These are phyloP conservation scores for Botrytis deweyae DNA, from an alignment of 2,329 filamentous ascomycete genomes.

Conservation along the genomic window DNA sequence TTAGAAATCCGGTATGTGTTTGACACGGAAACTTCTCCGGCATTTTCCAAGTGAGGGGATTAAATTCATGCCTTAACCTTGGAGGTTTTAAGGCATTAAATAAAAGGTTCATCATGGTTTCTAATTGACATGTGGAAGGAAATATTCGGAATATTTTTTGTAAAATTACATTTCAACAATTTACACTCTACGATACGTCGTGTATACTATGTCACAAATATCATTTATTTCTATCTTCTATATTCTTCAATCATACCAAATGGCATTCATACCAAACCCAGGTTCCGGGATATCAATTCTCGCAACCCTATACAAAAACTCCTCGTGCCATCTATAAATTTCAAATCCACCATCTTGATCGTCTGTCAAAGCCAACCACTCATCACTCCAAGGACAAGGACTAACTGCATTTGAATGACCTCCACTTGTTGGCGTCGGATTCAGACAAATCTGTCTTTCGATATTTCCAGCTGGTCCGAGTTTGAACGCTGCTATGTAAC, in stretches of 20 bases:
- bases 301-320: conserved; percentile 76
- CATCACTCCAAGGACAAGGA: conserved; percentile 79
- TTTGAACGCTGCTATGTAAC: conserved; percentile 79
- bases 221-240: background rate
- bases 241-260: conserved; percentile 74
- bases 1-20: conserved; percentile 6
- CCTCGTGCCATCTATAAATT: conserved; percentile 83
- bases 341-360: conserved; percentile 86
- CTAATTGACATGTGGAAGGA: background rate
- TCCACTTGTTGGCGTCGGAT: conserved; percentile 82
- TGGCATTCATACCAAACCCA: conserved; percentile 96
- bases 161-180: background rate
- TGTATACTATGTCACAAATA: background rate
- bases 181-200: background rate
- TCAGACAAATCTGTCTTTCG: conserved; percentile 74
- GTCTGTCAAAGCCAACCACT: conserved; percentile 87
- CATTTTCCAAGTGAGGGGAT: background rate
- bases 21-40: conserved; percentile 11
- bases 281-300: conserved; percentile 76
- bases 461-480: conserved; percentile 68
- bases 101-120: background rate
- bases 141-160: background rate
- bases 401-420: conserved; percentile 87
- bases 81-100: background rate
- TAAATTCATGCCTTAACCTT: background rate